A percentile compares a stretch with the other conserved stretches of the same genome.
phyloP scores from a whole-genome alignment of 2,329 filamentous ascomycete genomes.

The Penicillium sp. region DNA sequence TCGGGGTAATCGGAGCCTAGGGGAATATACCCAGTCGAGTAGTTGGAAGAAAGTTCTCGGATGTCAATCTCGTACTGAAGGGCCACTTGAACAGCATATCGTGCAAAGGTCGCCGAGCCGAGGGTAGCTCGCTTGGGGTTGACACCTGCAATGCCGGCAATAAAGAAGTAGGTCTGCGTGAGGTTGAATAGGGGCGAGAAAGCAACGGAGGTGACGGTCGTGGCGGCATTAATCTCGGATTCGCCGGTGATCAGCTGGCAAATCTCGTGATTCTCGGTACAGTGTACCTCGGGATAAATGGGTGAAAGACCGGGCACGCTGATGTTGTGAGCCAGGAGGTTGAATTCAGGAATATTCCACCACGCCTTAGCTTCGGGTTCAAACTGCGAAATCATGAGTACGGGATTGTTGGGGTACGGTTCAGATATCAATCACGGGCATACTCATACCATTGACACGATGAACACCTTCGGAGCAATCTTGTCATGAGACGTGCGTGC shows the following conservation, averaged over 20 bases:
- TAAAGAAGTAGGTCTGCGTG: constrained; percentile 63
- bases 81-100: constrained; percentile 68
- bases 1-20: constrained; percentile 55
- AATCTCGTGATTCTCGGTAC: constrained; percentile 55
- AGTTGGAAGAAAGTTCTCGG: constrained; percentile 62
- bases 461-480: constrained; percentile 41
- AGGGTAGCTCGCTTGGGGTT: constrained; percentile 65
- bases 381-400: constrained; percentile 46
- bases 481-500: constrained; percentile 9
- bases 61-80: constrained; percentile 72
- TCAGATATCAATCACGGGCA: background rate
- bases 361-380: constrained; percentile 58
- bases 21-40: constrained; percentile 64
- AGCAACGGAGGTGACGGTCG: constrained; percentile 60
- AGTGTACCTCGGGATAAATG: constrained; percentile 61
- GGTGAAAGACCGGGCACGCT: constrained; percentile 61
- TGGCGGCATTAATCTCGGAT: constrained; percentile 69
- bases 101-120: constrained; percentile 62
- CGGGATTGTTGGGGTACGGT: background rate
- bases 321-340: constrained; percentile 56
- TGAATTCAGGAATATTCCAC: constrained; percentile 54
- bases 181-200: constrained; percentile 62
- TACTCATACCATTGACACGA: constrained; percentile 42
- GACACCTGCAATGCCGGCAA: constrained; percentile 69
- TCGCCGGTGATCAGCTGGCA: constrained; percentile 68